These are phyloP conservation scores for Pseudotsuga menziesii DNA, from an alignment of 75 land plant species.

Conservation along the genomic window DNA sequence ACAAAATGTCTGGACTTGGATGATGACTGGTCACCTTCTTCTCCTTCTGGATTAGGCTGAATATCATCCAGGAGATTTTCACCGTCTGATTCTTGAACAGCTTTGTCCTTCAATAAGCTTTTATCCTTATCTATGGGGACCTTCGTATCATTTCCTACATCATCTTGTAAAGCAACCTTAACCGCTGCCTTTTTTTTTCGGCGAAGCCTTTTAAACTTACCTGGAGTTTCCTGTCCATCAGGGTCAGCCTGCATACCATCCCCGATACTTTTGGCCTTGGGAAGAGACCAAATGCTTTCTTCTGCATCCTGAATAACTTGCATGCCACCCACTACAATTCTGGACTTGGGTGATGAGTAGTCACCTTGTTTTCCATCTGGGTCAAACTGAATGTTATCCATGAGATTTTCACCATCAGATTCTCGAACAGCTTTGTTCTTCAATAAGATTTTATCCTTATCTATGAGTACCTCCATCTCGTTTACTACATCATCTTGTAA, in stretches of 20 bases:
- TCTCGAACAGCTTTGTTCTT: neutral
- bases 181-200: neutral
- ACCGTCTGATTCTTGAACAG: conserved; percentile 2
- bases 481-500: neutral
- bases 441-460: neutral
- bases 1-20: neutral
- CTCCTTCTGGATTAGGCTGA: too few species aligned
- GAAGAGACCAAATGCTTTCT: neutral
- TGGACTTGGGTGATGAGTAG: neutral
- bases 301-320: neutral
- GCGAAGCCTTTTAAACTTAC: conserved; percentile 5
- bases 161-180: conserved; percentile 3
- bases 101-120: neutral
- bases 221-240: conserved; percentile 8
- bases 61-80: neutral
- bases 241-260: conserved; percentile 12
- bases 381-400: neutral
- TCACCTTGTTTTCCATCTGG: neutral
- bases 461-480: neutral
- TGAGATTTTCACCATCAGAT: conserved; percentile 5
- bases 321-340: neutral
- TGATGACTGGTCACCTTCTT: neutral
- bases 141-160: neutral
- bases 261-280: neutral
- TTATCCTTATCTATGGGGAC: neutral